Base-by-base conservation (phyloP, 345 rosid genomes). In the Trapa bicornis region DNA sequence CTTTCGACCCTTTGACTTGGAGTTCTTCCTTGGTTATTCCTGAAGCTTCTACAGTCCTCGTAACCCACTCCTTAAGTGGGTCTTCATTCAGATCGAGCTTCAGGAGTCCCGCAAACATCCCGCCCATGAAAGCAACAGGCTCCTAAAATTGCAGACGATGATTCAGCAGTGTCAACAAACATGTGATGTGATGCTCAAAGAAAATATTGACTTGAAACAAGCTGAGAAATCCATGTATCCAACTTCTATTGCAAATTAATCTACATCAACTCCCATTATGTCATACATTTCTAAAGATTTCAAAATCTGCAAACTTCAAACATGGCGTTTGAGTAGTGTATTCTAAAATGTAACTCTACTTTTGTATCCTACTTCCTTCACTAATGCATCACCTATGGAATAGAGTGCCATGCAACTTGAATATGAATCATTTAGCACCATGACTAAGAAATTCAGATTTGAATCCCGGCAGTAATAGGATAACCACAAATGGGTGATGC, bases 31-130 rank as follows among this genome's bases (percentile, higher is more conserved):
- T 73, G 11, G 78, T 66, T 39, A 82, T 69, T 36, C 80, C 85
- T 38, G 88, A 73, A 0, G 87, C 82, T 73, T 86, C 89, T 14
- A 77, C 87, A 0, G 92, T 81, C 69, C 84, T 82, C 1, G 80
- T 50, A 45, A 86, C 83, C 92, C 92, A 86, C 74, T 86, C 88
- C 72, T 80, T 86, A 11, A 86, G 78, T 16, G 92, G 92, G 57
- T 86, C 92, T 68, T 86, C 92, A 29, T 84, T 78, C 72, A 86
- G 71, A 78, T 86, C 86, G 58, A 84, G 88, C 81, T 86, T 81
- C 70, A 84, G 70, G 68, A 86, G 70, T 68, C 91, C 88, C 0
- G 89, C 89, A 77, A 86, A 86, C 70, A 86, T 70, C 52, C 92
- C 92, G 8, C 87, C 89, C 77, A 81, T 9, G 64, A 86, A 86